phyloP scores from a whole-genome alignment of 2,329 filamentous ascomycete species.

The Pseudocercospora fijiensis region DNA sequence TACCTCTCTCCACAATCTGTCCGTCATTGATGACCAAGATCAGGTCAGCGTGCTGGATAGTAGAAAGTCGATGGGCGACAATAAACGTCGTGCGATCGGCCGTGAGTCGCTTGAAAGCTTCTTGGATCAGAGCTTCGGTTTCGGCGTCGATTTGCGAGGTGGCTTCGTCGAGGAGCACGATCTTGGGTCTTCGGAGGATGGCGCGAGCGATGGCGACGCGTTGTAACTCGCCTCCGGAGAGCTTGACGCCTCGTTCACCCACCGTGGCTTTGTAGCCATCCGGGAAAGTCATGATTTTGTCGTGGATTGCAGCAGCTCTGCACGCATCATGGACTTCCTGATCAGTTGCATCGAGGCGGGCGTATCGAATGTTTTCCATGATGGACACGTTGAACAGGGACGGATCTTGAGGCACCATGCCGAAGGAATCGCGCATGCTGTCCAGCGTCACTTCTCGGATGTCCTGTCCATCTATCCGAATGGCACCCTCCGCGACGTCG shows the following conservation, averaged over 20 bases:
- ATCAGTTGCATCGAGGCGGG: conserved; percentile 60
- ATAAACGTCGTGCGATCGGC: conserved; percentile 69
- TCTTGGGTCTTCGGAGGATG: conserved; percentile 63
- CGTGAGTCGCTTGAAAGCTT: conserved; percentile 60
- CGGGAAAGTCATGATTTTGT: conserved; percentile 61
- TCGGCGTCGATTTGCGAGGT: conserved; percentile 65
- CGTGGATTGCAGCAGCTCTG: conserved; percentile 61
- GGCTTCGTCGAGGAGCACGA: conserved; percentile 74
- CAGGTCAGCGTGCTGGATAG: conserved; percentile 72
- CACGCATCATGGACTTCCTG: conserved; percentile 62
- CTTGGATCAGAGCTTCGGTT: conserved; percentile 55
- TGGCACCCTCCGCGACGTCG: conserved; percentile 56
- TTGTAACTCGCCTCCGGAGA: conserved; percentile 85
- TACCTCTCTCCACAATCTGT: conserved; percentile 69
- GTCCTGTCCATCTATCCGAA: conserved; percentile 60
- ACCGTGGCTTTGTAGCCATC: conserved; percentile 72
- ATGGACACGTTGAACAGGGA: conserved; percentile 64
- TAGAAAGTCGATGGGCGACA: conserved; percentile 73
- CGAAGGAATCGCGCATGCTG: conserved; percentile 59
- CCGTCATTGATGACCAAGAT: conserved; percentile 76
- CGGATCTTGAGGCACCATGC: conserved; percentile 65
- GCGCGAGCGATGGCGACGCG: conserved; percentile 73
- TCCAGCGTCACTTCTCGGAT: conserved; percentile 59
- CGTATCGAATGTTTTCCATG: conserved; percentile 65
- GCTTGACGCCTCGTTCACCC: conserved; percentile 72